Evolutionary conservation across 192 early-diverging fungal species (phyloP), one percentile per base, ranked within the genome.

Genomic region (Podila minutissima): DNA sequence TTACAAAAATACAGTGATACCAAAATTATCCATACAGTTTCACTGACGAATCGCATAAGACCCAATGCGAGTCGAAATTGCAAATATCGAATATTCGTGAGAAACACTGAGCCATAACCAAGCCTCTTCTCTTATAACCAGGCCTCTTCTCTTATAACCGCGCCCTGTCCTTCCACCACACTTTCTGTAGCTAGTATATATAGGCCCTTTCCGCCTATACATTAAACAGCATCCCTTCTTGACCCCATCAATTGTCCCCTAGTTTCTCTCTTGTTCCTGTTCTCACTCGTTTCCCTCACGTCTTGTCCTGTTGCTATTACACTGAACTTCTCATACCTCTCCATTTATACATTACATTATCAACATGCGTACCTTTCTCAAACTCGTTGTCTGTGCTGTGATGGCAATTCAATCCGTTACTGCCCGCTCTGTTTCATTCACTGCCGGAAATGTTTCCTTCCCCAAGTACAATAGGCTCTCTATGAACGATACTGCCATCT

Each of bases 401-500:
- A 49, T 64, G 62, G 62, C 62, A 64, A 49, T 64, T 64, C 62
- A 64, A 48, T 63, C 62, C 62, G 62, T 63, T 46, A 63, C 62
- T 63, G 62, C 35, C 62, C 62, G 20, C 62, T 64, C 62, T 37
- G 62, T 26, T 64, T 1, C 61, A 32, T 9, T 63, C 61, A 9
- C 26, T 63, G 62, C 62, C 62, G 62, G 62, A 64, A 64, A 46
- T 46, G 62, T 35, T 46, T 49, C 62, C 62, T 48, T 64, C 62
- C 62, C 62, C 62, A 64, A 64, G 62, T 76, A 76, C 55, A 64
- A 69, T 35, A 61, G 69, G 32, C 59, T 76, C 29, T 46, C 62
- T 64, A 38, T 71, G 35, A 76, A 76, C 60, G 38, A 76, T 46
- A 59, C 68, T 24, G 68, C 70, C n/a, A 62, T 76, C 38, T 71